phyloP scores from a whole-genome alignment of 192 early-diverging fungal genomes.

The Entophlyctis helioformis region DNA sequence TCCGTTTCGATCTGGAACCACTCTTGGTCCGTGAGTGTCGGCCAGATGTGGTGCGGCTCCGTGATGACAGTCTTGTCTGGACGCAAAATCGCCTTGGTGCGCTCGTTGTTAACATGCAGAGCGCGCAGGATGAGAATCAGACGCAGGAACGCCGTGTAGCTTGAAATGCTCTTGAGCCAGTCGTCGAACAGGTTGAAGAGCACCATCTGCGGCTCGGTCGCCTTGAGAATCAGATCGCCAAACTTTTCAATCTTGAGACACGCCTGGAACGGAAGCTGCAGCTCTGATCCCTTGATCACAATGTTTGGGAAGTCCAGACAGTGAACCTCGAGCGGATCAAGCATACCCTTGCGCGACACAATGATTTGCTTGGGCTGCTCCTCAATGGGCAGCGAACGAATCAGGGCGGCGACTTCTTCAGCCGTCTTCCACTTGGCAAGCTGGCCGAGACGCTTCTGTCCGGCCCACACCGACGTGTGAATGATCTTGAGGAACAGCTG shows the following conservation, averaged over 20 bases:
- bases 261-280: constrained; percentile 97
- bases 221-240: constrained; percentile 95
- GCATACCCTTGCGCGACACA: constrained; percentile 98
- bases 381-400: constrained; percentile 95
- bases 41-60: constrained; percentile 97
- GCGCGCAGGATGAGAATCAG: constrained; percentile 92
- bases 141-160: constrained; percentile 97
- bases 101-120: constrained; percentile 95
- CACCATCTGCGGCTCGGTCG: constrained; percentile 95
- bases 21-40: constrained; percentile 88
- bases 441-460: constrained; percentile 98
- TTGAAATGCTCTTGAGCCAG: constrained; percentile 89
- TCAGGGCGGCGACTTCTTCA: constrained; percentile 98
- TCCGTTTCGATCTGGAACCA: constrained; percentile 93
- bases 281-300: constrained; percentile 94
- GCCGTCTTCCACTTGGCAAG: constrained; percentile 99
- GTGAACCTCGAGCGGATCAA: constrained; percentile 96
- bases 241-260: constrained; percentile 98
- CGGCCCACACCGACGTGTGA: constrained; percentile 98
- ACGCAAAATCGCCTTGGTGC: constrained; percentile 90
- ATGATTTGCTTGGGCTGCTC: constrained; percentile 99
- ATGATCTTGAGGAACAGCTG: constrained; percentile 99
- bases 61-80: constrained; percentile 90
- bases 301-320: constrained; percentile 95
- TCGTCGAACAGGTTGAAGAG: constrained; percentile 79